Evolutionary conservation across 176 grass and related monocot genomes (phyloP).

Genomic region (Musa acuminata): DNA sequence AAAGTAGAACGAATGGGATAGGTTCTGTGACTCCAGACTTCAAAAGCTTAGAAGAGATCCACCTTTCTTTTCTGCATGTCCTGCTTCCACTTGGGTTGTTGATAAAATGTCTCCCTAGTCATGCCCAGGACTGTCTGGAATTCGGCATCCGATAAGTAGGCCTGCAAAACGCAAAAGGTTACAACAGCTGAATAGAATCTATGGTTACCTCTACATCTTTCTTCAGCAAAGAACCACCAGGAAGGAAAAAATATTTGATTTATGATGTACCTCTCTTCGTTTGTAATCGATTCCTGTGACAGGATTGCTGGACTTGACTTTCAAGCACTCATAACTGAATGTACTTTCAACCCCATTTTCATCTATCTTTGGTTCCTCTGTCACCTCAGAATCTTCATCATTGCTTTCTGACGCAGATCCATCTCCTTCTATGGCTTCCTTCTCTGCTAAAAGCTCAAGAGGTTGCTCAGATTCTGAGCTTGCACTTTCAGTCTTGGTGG

Average conservation of each 20-base stretch:
- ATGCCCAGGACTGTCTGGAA: slow-evolving; percentile 71
- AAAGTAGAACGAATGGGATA: background rate
- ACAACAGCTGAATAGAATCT: slow-evolving; percentile 4
- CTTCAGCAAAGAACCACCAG: background rate
- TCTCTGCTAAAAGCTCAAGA: slow-evolving; percentile 42
- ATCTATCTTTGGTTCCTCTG: slow-evolving; percentile 40
- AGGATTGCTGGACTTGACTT: slow-evolving; percentile 67
- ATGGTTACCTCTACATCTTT: background rate
- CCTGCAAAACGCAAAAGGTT: slow-evolving; percentile 37
- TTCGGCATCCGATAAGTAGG: slow-evolving; percentile 72
- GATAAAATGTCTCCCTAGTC: slow-evolving; percentile 67
- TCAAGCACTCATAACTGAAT: slow-evolving; percentile 74
- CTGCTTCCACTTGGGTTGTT: slow-evolving; percentile 92
- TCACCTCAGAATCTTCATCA: slow-evolving; percentile 34
- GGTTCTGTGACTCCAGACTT: background rate
- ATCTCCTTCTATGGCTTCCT: slow-evolving; percentile 41
- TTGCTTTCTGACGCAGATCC: slow-evolving; percentile 28
- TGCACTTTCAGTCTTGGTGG: slow-evolving; percentile 31
- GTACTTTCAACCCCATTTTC: slow-evolving; percentile 56
- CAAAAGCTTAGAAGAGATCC: slow-evolving; percentile 57
- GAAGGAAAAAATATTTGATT: background rate
- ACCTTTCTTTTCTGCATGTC: slow-evolving; percentile 81
- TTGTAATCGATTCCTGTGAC: slow-evolving; percentile 81
- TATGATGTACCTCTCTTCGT: slow-evolving; percentile 82
- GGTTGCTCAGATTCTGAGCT: slow-evolving; percentile 27